phyloP scores from a whole-genome alignment of 73 alveolate species.

The Paramecium caudatum region DNA sequence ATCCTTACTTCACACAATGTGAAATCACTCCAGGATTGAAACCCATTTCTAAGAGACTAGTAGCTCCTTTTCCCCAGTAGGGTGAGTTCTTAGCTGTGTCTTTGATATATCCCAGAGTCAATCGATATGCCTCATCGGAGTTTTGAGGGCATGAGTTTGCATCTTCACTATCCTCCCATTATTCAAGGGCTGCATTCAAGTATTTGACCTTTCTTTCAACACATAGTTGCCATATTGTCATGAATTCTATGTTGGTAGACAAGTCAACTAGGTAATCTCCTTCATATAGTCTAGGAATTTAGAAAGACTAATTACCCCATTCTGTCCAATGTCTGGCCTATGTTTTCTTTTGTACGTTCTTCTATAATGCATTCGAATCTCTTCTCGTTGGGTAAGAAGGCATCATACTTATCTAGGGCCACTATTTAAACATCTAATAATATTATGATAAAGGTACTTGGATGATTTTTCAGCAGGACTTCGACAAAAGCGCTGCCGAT shows the following conservation, averaged over 20 bases:
- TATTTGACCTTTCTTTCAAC: conserved; percentile 14
- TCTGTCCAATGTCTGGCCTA: background rate
- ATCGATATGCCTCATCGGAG: conserved; percentile 30
- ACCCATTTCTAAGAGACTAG: conserved; percentile 55
- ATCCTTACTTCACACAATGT: conserved; percentile 53
- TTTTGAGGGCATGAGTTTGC: conserved; percentile 17
- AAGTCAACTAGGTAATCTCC: conserved; percentile 66
- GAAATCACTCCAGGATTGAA: conserved; percentile 59
- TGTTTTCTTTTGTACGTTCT: conserved; percentile 20
- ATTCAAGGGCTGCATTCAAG: conserved; percentile 48
- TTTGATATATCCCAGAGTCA: conserved; percentile 11
- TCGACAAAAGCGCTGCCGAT: conserved; percentile 57
- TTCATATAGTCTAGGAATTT: conserved; percentile 14
- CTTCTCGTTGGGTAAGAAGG: conserved; percentile 3
- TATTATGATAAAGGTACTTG: conserved; percentile 1
- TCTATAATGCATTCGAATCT: conserved; percentile 25
- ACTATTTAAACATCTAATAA: conserved; percentile 39
- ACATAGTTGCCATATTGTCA: conserved; percentile 20
- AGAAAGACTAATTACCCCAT: conserved; percentile 28
- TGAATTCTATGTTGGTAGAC: conserved; percentile 61
- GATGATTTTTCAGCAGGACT: conserved; percentile 40
- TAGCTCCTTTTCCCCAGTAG: conserved; percentile 35
- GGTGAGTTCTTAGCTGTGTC: background rate
- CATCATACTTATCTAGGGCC: conserved; percentile 50
- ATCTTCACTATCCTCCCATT: conserved; percentile 67